phyloP scores from a whole-genome alignment of 2,329 filamentous ascomycete species.

The Ambrosiella xylebori region DNA sequence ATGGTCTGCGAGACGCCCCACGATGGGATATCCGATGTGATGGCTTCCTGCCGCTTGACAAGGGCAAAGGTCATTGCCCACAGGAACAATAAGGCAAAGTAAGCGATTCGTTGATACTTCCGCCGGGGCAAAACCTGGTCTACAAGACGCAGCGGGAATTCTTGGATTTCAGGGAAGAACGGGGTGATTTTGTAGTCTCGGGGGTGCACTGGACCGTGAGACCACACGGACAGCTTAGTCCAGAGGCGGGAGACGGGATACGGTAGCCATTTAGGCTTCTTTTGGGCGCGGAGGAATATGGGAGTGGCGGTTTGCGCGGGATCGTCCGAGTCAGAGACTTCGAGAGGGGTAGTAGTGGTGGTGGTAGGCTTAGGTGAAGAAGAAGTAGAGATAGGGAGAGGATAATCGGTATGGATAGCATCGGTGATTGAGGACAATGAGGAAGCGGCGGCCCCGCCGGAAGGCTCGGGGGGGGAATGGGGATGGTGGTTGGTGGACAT shows the following conservation, averaged over 20 bases:
- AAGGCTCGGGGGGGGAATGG: neutral
- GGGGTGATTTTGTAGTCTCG: constrained; percentile 36
- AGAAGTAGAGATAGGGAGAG: constrained; percentile 22
- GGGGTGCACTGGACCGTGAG: constrained; percentile 37
- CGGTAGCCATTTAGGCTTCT: constrained; percentile 41
- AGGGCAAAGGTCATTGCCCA: constrained; percentile 57
- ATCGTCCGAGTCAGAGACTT: constrained; percentile 29
- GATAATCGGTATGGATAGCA: constrained; percentile 24
- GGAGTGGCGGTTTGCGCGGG: constrained; percentile 13
- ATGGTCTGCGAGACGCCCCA: constrained; percentile 51
- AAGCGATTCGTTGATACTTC: constrained; percentile 40
- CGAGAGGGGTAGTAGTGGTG: constrained; percentile 21
- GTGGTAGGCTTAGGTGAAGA: constrained; percentile 8
- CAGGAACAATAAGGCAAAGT: constrained; percentile 41
- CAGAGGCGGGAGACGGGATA: constrained; percentile 33
- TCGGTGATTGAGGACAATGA: neutral
- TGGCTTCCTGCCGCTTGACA: constrained; percentile 46
- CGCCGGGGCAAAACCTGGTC: constrained; percentile 43
- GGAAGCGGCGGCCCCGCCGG: neutral
- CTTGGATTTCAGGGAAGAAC: constrained; percentile 48
- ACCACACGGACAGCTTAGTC: constrained; percentile 30
- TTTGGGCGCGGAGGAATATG: constrained; percentile 42
- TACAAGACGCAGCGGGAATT: constrained; percentile 45
- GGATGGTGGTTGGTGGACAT: constrained; percentile 18
- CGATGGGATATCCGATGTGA: constrained; percentile 42